phyloP scores from a whole-genome alignment of 2,329 filamentous ascomycete genomes.

The Colletotrichum neosansevieriae region DNA sequence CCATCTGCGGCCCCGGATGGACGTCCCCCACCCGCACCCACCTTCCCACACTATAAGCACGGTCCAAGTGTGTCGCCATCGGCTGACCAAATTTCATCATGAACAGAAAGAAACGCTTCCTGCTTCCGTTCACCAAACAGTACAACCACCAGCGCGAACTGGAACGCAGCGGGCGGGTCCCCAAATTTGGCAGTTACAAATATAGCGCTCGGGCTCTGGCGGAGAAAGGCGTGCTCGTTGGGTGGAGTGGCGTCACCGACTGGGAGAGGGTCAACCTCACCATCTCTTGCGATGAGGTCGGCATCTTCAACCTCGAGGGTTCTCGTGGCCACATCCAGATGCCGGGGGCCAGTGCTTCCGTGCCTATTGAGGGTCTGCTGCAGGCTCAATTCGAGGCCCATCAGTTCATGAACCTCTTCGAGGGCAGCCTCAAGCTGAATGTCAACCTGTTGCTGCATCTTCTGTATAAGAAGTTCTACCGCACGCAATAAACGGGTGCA shows the following conservation, averaged over 20 bases:
- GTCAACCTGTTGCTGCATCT: constrained; percentile 97
- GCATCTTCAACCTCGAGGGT: constrained; percentile 92
- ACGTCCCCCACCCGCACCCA: constrained; percentile 1
- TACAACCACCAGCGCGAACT: constrained; percentile 99
- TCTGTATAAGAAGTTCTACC: constrained; percentile 99
- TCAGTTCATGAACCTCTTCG: constrained; percentile 96
- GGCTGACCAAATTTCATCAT: constrained; percentile 44
- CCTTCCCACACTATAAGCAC: constrained; percentile 35
- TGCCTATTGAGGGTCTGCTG: constrained; percentile 92
- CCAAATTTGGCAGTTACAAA: constrained; percentile 98
- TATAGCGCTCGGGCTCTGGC: constrained; percentile 90
- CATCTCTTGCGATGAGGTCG: constrained; percentile 93
- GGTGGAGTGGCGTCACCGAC: constrained; percentile 88
- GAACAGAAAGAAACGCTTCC: constrained; percentile 85
- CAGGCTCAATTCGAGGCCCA: constrained; percentile 98
- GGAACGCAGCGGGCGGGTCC: constrained; percentile 86
- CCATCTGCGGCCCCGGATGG: constrained; percentile 10
- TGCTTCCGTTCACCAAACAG: constrained; percentile 97
- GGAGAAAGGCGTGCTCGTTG: constrained; percentile 93
- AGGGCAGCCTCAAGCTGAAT: constrained; percentile 86
- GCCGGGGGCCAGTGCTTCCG: constrained; percentile 87
- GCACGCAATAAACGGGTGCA: constrained; percentile 65
- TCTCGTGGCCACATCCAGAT: constrained; percentile 94
- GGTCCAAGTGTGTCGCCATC: constrained; percentile 29
- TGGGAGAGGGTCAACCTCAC: constrained; percentile 95